These are phyloP conservation scores for Pseudogymnoascus sp. DNA, from an alignment of 2,329 filamentous ascomycete species.

Conservation along the genomic window DNA sequence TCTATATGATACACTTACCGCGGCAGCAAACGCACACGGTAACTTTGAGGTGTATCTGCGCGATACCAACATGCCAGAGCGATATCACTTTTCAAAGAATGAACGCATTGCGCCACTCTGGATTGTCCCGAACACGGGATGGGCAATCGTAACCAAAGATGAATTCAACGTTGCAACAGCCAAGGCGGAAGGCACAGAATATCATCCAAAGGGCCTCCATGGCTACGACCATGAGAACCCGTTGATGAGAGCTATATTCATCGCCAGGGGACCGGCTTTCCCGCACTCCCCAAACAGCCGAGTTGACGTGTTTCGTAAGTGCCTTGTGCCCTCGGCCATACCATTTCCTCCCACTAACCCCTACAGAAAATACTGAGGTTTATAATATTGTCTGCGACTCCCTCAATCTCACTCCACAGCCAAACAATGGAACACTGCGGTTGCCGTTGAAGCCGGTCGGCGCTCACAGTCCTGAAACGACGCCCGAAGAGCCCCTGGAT, in stretches of 20 bases:
- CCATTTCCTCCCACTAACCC: not conserved
- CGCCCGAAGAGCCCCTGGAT: constrained; percentile 44
- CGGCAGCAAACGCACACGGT: constrained; percentile 46
- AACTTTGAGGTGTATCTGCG: constrained; percentile 81
- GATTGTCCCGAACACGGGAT: constrained; percentile 87
- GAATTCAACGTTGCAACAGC: constrained; percentile 70
- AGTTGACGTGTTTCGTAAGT: constrained; percentile 72
- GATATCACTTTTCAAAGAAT: constrained; percentile 86
- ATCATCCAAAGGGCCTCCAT: constrained; percentile 77
- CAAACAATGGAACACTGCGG: constrained; percentile 82
- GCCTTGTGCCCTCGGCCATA: not conserved
- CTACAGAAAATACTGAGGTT: constrained; percentile 78
- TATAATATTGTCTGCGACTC: constrained; percentile 94
- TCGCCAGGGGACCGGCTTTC: constrained; percentile 87
- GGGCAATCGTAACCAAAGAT: constrained; percentile 75
- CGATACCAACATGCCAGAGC: constrained; percentile 79
- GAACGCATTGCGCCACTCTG: constrained; percentile 87
- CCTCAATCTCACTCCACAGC: constrained; percentile 59
- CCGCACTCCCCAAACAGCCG: constrained; percentile 74
- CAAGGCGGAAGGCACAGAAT: constrained; percentile 54
- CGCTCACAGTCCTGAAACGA: constrained; percentile 43
- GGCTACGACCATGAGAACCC: constrained; percentile 94
- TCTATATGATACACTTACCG: constrained; percentile 55
- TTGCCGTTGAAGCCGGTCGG: constrained; percentile 47
- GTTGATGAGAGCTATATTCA: constrained; percentile 91